Evolutionary conservation across 1,139 yeast genomes (phyloP).

Genomic region (Taphrina flavorubra): DNA sequence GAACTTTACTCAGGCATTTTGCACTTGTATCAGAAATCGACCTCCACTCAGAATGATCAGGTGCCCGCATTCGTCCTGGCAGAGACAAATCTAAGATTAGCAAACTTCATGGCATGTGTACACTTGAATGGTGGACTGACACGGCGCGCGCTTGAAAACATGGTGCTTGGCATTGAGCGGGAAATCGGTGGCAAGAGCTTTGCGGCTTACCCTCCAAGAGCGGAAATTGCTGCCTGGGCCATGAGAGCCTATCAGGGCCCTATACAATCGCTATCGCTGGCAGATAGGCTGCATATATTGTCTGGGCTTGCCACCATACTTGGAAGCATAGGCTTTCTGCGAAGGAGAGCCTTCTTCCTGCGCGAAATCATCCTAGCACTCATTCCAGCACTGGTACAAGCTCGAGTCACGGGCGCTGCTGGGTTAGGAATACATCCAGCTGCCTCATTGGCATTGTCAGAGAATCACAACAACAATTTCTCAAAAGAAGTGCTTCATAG

Average conservation of each 20-base stretch:
- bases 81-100: slow-evolving; percentile 69
- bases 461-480: slow-evolving; percentile 22
- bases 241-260: slow-evolving; percentile 47
- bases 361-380: slow-evolving; percentile 64
- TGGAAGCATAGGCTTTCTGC: slow-evolving; percentile 62
- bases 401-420: slow-evolving; percentile 47
- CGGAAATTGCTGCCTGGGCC: slow-evolving; percentile 43
- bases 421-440: slow-evolving; percentile 46
- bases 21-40: slow-evolving; percentile 65
- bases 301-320: slow-evolving; percentile 71
- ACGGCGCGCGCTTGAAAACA: slow-evolving; percentile 54
- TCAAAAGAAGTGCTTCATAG: slow-evolving; percentile 8
- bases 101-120: slow-evolving; percentile 65
- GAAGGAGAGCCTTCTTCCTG: slow-evolving; percentile 75
- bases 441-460: slow-evolving; percentile 41
- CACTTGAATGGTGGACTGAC: slow-evolving; percentile 62
- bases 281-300: slow-evolving; percentile 58
- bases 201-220: slow-evolving; percentile 42
- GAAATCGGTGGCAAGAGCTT: slow-evolving; percentile 47
- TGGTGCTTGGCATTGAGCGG: slow-evolving; percentile 52
- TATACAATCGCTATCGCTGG: slow-evolving; percentile 46
- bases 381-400: slow-evolving; percentile 55
- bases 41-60: slow-evolving; percentile 68
- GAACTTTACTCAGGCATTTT: slow-evolving; percentile 60
- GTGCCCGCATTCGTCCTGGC: slow-evolving; percentile 84